Conservation (phyloP, 176 grass and related monocot genomes). For the Eleusine coracana region DNA sequence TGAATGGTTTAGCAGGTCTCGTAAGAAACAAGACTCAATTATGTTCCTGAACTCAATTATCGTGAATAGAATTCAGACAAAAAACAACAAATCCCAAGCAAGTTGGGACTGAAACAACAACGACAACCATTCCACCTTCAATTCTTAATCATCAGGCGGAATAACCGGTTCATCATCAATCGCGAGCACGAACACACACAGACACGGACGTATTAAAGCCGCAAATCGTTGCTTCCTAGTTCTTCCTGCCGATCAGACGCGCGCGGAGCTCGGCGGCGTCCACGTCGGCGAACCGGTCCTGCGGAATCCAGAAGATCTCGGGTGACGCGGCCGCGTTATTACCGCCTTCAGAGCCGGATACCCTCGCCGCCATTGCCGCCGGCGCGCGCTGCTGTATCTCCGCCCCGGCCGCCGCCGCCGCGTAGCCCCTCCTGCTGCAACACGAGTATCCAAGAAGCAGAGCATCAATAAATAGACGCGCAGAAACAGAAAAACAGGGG, state of each 20-base stretch:
- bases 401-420: neutral
- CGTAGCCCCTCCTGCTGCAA: conserved; percentile 41
- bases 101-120: neutral
- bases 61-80: neutral
- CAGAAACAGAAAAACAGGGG: neutral
- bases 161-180: neutral
- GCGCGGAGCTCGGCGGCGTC: conserved; percentile 57
- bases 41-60: too few relatives aligned
- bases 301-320: conserved; percentile 59
- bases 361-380: neutral
- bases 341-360: neutral
- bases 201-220: neutral
- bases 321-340: neutral
- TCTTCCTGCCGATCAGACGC: conserved; percentile 36
- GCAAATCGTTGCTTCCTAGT: neutral
- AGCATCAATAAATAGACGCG: neutral
- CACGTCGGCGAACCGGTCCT: conserved; percentile 54
- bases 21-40: neutral
- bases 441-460: neutral
- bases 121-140: neutral
- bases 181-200: neutral
- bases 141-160: neutral
- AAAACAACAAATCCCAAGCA: neutral
- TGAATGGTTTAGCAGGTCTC: neutral
- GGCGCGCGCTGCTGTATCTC: neutral